These are phyloP conservation scores for Paecilomyces dactylethromorphus DNA, from an alignment of 2,329 filamentous ascomycete genomes.

Conservation along the genomic window DNA sequence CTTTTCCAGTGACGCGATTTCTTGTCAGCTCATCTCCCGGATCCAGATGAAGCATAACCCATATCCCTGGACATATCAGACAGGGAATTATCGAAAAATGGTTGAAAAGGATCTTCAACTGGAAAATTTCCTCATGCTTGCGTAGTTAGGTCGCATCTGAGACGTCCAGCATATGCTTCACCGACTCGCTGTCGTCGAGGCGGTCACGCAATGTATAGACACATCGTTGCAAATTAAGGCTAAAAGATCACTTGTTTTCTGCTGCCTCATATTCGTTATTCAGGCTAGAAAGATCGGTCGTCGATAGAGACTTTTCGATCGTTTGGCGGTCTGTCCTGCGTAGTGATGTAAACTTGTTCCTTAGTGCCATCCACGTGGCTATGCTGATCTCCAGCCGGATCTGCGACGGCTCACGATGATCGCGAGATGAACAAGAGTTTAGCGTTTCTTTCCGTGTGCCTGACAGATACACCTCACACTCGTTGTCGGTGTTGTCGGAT, in stretches of 20 bases:
- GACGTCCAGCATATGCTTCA: neutral
- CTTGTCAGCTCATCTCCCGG: neutral
- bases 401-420: neutral
- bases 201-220: neutral
- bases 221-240: neutral
- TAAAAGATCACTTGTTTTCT: neutral
- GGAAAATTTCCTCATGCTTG: neutral
- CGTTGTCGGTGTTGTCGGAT: neutral
- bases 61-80: neutral
- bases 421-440: neutral
- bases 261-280: neutral
- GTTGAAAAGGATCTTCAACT: neutral
- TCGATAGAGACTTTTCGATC: neutral
- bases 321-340: neutral
- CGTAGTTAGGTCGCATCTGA: neutral
- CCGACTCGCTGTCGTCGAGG: neutral
- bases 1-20: neutral
- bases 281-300: neutral
- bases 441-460: neutral
- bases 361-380: conserved; percentile 3
- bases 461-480: neutral
- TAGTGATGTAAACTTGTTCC: neutral
- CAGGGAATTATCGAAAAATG: neutral
- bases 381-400: conserved; percentile 1
- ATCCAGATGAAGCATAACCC: neutral